Conservation (phyloP, 106 monocot genomes). For the Platanthera zijinensis region DNA sequence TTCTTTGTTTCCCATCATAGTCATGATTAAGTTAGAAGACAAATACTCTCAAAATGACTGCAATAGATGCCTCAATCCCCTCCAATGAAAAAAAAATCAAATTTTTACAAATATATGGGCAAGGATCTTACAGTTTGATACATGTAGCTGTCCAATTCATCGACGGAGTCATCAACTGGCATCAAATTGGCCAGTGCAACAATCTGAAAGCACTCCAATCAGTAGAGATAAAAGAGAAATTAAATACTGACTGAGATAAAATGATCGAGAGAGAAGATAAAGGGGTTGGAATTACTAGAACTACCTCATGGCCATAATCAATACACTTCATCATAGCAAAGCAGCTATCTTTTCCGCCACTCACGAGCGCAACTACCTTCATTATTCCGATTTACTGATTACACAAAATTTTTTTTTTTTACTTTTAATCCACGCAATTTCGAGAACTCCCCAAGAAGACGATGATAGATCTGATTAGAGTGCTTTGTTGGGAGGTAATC, state of each 20-base stretch:
- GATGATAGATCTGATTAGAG: neutral
- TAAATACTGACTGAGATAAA: conserved; percentile 1
- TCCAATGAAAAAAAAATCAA: neutral
- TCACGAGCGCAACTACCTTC: conserved; percentile 93
- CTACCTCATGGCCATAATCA: conserved; percentile 87
- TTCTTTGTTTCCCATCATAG: neutral
- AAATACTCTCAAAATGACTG: neutral
- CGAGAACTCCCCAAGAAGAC: neutral
- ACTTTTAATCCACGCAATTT: neutral
- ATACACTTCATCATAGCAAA: conserved; percentile 96
- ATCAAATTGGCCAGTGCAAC: conserved; percentile 92
- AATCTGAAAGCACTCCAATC: conserved; percentile 29
- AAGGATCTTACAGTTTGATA: conserved; percentile 76
- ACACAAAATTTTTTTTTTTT: neutral
- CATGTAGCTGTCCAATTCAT: conserved; percentile 99
- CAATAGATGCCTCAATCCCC: neutral
- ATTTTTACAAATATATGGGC: neutral
- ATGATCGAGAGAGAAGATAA: neutral
- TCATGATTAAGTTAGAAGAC: neutral
- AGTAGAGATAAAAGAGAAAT: neutral
- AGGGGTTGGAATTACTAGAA: neutral
- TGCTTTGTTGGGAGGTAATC: neutral
- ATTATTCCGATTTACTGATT: conserved; percentile 18
- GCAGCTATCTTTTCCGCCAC: conserved; percentile 98
- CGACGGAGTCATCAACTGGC: conserved; percentile 81